These are phyloP conservation scores for Suillus subluteus DNA, from an alignment of 768 basidiomycete species.

Conservation along the genomic window DNA sequence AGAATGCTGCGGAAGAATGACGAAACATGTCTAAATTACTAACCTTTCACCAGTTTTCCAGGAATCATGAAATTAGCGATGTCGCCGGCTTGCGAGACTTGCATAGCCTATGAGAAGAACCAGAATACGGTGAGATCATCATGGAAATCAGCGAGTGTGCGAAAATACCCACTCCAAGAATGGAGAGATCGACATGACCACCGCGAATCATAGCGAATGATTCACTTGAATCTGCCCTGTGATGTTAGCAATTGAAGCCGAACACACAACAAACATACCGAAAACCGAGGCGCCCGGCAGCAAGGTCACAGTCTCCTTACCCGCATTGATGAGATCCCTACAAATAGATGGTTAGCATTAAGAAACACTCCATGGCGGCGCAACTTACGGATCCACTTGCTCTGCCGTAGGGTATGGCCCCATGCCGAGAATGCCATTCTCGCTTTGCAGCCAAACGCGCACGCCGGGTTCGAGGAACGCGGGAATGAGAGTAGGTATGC, in stretches of 20 bases:
- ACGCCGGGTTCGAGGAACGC: conserved; percentile 75
- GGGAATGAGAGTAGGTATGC: conserved; percentile 89
- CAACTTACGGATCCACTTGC: conserved; percentile 78
- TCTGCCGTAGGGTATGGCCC: conserved; percentile 86
- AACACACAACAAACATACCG: conserved; percentile 49
- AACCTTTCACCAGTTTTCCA: conserved; percentile 87
- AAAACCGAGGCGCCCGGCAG: conserved; percentile 92
- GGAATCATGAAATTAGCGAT: conserved; percentile 99
- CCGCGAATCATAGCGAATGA: conserved; percentile 98
- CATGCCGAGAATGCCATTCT: conserved; percentile 90
- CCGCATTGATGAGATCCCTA: conserved; percentile 92
- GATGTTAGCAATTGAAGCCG: conserved; percentile 6
- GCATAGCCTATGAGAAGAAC: conserved; percentile 71
- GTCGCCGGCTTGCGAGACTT: conserved; percentile 91
- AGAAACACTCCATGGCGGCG: conserved; percentile 6
- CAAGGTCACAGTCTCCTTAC: conserved; percentile 92
- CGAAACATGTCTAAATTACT: conserved; percentile 2
- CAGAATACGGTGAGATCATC: conserved; percentile 9
- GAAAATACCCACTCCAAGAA: conserved; percentile 73
- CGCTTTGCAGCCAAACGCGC: conserved; percentile 88
- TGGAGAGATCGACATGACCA: conserved; percentile 92
- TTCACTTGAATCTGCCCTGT: conserved; percentile 75
- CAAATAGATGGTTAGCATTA: conserved; percentile 12
- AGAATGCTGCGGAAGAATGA: conserved; percentile 13
- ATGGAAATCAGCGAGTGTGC: neutral